Evolutionary conservation across 2,329 filamentous ascomycete species (phyloP), one percentile per base, ranked within the genome.

Genomic region (Cercospora janseana): DNA sequence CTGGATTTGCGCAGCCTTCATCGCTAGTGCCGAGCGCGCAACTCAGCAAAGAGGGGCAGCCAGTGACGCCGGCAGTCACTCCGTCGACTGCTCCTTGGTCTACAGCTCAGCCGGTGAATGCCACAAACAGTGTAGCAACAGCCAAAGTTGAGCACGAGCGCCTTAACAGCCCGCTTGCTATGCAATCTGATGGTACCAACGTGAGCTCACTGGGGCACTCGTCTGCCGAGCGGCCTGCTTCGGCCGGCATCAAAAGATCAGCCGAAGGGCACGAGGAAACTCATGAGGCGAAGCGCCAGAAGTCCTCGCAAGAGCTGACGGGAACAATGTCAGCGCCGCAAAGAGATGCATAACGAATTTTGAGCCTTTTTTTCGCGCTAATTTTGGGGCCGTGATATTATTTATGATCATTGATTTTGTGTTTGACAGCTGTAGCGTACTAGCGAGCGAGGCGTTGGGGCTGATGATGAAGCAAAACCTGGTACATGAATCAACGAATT

Each of bases 381-480:
- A 15, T 27, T 16, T 29, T 32, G 38, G 12, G 26, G 15, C 10
- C 24, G 9, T 23, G 26, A 21, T 16, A 24, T 37, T 34, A 24
- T 15, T 42, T 42, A 20, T 52, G 21, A 20, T 31, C 44, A 28
- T 51, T 37, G n/a, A 31, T 40, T 28, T 44, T 44, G 20, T 38
- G 23, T 31, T 32, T 48, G 34, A 38, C 18, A 44, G 6, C 31
- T 41, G 18, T 21, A 43, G 40, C 46, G 44, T 47, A 38, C 24
- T 45, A 52, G 50, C 50, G 42, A 52, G 50, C 50, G 27, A 52
- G 50, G 50, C 32, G 50, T 52, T 49, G 35, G 44, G 29, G 23
- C n/a, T 38, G 7, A 32, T 35, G 29, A 43, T 32, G n/a, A 12
- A n/a, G n/a, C n/a, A n/a, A n/a, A n/a, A n/a, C n/a, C 21, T 24